Conservation (phyloP, 306 rosid species). For the Cicer yamashitae region DNA sequence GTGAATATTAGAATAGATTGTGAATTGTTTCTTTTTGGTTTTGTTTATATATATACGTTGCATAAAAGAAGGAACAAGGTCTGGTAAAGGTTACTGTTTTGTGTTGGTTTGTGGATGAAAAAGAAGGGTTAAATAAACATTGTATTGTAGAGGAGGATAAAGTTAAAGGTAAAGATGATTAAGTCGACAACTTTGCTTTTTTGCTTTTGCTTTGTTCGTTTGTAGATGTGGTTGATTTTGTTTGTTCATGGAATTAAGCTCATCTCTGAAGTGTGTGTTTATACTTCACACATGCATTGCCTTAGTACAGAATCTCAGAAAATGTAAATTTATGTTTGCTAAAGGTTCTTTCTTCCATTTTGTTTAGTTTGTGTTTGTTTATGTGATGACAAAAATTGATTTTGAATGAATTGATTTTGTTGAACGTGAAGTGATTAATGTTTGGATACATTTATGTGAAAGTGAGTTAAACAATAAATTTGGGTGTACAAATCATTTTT, state of each 20-base stretch:
- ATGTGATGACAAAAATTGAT: too few relatives aligned
- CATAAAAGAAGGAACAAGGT: slow-evolving; percentile 42
- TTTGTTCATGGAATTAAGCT: slow-evolving; percentile 35
- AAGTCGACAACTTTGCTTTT: slow-evolving; percentile 50
- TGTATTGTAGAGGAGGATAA: slow-evolving; percentile 45
- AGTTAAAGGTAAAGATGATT: slow-evolving; percentile 70
- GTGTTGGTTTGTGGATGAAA: slow-evolving; percentile 32
- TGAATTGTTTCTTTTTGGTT: slow-evolving; percentile 5
- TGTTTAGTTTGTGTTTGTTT: slow-evolving; percentile 2
- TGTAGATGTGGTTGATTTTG: slow-evolving; percentile 42
- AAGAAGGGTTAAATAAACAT: slow-evolving; percentile 41
- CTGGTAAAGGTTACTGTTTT: slow-evolving; percentile 50
- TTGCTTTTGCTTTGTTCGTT: slow-evolving; percentile 53
- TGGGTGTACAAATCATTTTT: too few relatives aligned
- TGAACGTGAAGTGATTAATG: neutral
- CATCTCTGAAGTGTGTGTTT: slow-evolving; percentile 35
- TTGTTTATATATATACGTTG: slow-evolving; percentile 42
- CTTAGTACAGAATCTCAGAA: slow-evolving; percentile 37
- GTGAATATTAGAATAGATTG: slow-evolving; percentile 35
- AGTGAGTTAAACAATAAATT: too few relatives aligned
- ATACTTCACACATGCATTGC: slow-evolving; percentile 14
- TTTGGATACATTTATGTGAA: too few relatives aligned
- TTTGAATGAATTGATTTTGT: too few relatives aligned
- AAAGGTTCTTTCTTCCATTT: slow-evolving; percentile 34
- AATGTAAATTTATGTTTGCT: slow-evolving; percentile 37